Conservation (phyloP, 352 stramenopile genomes). For the Phytophthora parvispora region DNA sequence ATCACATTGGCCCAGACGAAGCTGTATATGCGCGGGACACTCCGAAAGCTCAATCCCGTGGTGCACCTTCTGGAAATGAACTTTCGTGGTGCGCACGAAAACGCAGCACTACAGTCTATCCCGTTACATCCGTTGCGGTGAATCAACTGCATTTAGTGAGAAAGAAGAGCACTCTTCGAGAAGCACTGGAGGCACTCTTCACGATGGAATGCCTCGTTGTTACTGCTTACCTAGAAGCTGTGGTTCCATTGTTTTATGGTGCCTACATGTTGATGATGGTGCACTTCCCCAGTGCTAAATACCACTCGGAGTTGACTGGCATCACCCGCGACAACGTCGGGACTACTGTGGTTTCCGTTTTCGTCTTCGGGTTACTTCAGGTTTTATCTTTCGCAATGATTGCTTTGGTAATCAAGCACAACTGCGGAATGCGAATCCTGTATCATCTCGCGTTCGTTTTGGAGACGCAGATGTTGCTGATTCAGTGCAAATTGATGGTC, state of each 20-base stretch:
- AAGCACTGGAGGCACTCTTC: background rate
- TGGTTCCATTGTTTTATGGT: background rate
- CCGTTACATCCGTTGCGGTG: background rate
- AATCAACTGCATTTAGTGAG: background rate
- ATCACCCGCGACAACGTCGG: background rate
- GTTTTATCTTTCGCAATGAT: background rate
- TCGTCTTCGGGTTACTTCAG: background rate
- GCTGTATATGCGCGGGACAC: background rate
- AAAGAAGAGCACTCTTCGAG: background rate
- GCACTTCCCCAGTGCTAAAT: background rate
- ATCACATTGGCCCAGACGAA: background rate
- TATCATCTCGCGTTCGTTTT: background rate
- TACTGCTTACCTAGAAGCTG: background rate
- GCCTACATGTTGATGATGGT: background rate
- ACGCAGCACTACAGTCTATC: background rate
- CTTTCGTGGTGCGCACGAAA: background rate
- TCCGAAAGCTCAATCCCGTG: too few relatives aligned
- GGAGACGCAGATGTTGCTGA: background rate
- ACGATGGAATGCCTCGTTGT: background rate
- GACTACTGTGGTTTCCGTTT: background rate
- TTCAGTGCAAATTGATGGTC: background rate
- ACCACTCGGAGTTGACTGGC: background rate
- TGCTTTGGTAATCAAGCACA: background rate
- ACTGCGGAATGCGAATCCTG: background rate
- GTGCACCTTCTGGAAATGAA: too few relatives aligned